Conservation (phyloP, 2,329 filamentous ascomycete genomes). For the Trichocomaceae sp. region DNA sequence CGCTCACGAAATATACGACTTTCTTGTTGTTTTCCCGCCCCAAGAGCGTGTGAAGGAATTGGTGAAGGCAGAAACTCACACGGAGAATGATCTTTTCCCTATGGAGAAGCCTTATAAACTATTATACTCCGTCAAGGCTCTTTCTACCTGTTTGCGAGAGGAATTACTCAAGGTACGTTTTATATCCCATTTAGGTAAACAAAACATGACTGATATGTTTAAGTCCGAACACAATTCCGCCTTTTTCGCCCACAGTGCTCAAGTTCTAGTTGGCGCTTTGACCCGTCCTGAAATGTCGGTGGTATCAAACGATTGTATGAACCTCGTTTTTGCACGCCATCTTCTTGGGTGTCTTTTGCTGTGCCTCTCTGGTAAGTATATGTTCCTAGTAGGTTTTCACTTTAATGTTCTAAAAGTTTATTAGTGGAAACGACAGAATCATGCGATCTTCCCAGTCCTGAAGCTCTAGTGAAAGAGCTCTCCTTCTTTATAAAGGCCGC, state of each 20-base stretch:
- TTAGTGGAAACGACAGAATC: conserved; percentile 25
- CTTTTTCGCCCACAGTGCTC: conserved; percentile 42
- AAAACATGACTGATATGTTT: not conserved
- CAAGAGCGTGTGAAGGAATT: conserved; percentile 56
- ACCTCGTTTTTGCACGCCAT: conserved; percentile 46
- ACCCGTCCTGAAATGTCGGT: conserved; percentile 51
- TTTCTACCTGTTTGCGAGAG: conserved; percentile 55
- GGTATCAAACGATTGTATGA: conserved; percentile 40
- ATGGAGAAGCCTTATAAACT: conserved; percentile 63
- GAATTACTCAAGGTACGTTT: conserved; percentile 31
- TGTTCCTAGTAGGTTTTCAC: not conserved
- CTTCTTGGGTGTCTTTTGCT: conserved; percentile 53
- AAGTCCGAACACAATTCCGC: conserved; percentile 27
- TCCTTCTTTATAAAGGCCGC: conserved; percentile 30
- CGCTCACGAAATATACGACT: conserved; percentile 65
- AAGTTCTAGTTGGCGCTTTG: conserved; percentile 55
- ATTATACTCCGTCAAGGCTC: conserved; percentile 63
- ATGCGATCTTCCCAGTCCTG: conserved; percentile 29
- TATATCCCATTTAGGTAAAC: not conserved
- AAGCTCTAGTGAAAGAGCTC: conserved; percentile 29
- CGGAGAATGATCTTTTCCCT: conserved; percentile 60
- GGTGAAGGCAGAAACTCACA: conserved; percentile 50
- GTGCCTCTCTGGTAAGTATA: conserved; percentile 48
- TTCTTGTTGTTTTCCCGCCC: conserved; percentile 63
- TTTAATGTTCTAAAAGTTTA: conserved; percentile 4